Evolutionary conservation across 2,329 filamentous ascomycete species (phyloP).

Genomic region (Beauveria rudraprayagi): DNA sequence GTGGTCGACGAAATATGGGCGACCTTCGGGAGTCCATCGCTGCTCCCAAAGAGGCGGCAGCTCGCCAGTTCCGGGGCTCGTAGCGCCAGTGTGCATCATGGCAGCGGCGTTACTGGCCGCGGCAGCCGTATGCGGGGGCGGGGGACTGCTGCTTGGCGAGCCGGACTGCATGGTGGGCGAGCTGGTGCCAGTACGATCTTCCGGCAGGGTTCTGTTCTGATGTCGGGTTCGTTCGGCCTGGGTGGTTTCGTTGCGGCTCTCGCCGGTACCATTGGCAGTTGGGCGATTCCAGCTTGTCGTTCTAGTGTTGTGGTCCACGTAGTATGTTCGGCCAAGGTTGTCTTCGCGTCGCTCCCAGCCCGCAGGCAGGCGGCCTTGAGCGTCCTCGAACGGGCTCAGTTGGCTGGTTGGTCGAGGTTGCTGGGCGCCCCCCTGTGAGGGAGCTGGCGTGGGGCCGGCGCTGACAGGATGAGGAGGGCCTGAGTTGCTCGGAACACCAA

Average conservation of each 20-base stretch:
- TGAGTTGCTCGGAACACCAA: conserved; percentile 31
- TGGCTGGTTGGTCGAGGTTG: conserved; percentile 29
- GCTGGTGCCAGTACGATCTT: conserved; percentile 88
- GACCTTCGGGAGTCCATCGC: conserved; percentile 86
- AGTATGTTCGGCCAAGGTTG: conserved; percentile 90
- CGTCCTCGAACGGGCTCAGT: conserved; percentile 91
- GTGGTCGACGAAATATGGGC: conserved; percentile 96
- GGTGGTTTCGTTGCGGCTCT: conserved; percentile 68
- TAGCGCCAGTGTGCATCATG: conserved; percentile 90
- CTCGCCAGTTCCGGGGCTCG: conserved; percentile 88
- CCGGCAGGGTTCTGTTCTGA: conserved; percentile 89
- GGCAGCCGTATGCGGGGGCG: conserved; percentile 22
- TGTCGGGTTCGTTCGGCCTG: conserved; percentile 89
- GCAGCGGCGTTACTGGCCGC: conserved; percentile 52
- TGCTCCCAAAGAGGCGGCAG: conserved; percentile 96
- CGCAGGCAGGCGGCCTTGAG: conserved; percentile 82
- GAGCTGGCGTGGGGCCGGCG: conserved; percentile 29
- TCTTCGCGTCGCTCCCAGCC: conserved; percentile 97
- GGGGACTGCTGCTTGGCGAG: conserved; percentile 33
- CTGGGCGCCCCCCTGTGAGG: conserved; percentile 22
- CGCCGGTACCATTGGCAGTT: conserved; percentile 66
- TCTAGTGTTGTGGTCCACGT: conserved; percentile 94
- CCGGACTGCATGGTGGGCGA: conserved; percentile 67
- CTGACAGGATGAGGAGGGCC: conserved; percentile 41
- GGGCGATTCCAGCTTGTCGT: conserved; percentile 96